Conservation (phyloP, 805 yeast species). For the Kregervanrija fluxuum region DNA sequence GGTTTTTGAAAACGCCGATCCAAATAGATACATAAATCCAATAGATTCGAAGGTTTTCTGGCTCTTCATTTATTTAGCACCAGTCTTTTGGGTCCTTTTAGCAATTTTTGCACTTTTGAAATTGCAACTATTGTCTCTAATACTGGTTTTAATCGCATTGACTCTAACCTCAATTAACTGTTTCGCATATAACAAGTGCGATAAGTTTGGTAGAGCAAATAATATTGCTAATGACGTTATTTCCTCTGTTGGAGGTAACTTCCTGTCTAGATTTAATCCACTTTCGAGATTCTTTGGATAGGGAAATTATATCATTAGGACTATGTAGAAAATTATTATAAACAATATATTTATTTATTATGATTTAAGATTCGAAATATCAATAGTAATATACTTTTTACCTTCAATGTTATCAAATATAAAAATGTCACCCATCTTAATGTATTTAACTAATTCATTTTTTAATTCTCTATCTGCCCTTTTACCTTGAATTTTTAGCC, state of each 20-base stretch:
- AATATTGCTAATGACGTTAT: conserved; percentile 51
- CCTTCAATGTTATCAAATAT: conserved; percentile 13
- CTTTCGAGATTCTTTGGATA: conserved; percentile 17
- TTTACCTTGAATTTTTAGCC: conserved; percentile 11
- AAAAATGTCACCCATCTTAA: conserved; percentile 14
- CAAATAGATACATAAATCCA: conserved; percentile 68
- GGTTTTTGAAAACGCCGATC: conserved; percentile 86
- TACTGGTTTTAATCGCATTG: conserved; percentile 60
- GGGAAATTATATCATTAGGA: neutral
- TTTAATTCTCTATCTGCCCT: conserved; percentile 14
- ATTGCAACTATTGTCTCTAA: conserved; percentile 60
- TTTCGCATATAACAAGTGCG: conserved; percentile 86
- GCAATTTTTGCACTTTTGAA: conserved; percentile 75
- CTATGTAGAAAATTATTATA: neutral
- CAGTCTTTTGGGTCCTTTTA: conserved; percentile 66
- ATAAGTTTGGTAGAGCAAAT: conserved; percentile 83
- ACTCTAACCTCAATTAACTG: conserved; percentile 75
- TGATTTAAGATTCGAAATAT: conserved; percentile 9
- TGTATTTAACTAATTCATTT: conserved; percentile 13
- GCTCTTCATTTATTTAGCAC: conserved; percentile 69
- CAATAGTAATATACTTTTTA: conserved; percentile 15
- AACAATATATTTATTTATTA: neutral
- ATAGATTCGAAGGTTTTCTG: conserved; percentile 89
- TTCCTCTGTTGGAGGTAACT: conserved; percentile 40
- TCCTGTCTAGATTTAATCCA: conserved; percentile 40